Percentiles rank a stretch among this genome's conserved stretches.
These are phyloP conservation scores for Epichloe elymi DNA, from an alignment of 2,329 filamentous ascomycete genomes.

Conservation along the genomic window DNA sequence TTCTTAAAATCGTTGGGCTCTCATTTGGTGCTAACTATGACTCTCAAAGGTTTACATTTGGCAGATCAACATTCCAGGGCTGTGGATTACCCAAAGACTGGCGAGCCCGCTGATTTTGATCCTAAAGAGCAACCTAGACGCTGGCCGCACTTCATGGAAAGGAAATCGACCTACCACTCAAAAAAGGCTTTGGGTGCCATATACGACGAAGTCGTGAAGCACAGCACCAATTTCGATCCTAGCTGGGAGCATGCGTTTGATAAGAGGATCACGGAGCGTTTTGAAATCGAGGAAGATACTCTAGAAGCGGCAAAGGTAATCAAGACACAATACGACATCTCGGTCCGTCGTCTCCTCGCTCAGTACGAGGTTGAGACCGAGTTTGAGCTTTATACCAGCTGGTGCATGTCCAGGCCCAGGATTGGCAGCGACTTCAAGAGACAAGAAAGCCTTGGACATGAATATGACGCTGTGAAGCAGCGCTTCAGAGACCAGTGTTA, in stretches of 20 bases:
- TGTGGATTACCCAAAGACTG: constrained; percentile 91
- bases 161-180: constrained; percentile 51
- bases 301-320: constrained; percentile 48
- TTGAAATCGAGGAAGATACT: constrained; percentile 38
- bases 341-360: constrained; percentile 66
- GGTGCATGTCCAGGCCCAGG: constrained; percentile 62
- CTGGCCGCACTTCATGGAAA: constrained; percentile 88
- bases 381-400: constrained; percentile 84
- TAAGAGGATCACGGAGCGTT: constrained; percentile 53
- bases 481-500: constrained; percentile 56
- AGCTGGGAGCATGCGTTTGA: constrained; percentile 67
- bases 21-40: not conserved
- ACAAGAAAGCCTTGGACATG: constrained; percentile 65
- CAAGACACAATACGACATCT: constrained; percentile 67
- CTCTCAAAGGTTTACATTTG: constrained; percentile 45
- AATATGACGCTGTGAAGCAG: constrained; percentile 52
- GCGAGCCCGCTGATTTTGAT: constrained; percentile 58
- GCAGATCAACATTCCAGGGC: constrained; percentile 77
- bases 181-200: constrained; percentile 62
- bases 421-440: constrained; percentile 72
- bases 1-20: not conserved
- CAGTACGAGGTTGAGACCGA: constrained; percentile 76
- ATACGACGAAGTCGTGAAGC: constrained; percentile 55
- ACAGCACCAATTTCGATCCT: constrained; percentile 54
- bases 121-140: constrained; percentile 41